Evolutionary conservation across 495 filamentous ascomycete species (phyloP), one percentile per base, ranked within the genome.

Genomic region (Pseudevernia furfuracea): DNA sequence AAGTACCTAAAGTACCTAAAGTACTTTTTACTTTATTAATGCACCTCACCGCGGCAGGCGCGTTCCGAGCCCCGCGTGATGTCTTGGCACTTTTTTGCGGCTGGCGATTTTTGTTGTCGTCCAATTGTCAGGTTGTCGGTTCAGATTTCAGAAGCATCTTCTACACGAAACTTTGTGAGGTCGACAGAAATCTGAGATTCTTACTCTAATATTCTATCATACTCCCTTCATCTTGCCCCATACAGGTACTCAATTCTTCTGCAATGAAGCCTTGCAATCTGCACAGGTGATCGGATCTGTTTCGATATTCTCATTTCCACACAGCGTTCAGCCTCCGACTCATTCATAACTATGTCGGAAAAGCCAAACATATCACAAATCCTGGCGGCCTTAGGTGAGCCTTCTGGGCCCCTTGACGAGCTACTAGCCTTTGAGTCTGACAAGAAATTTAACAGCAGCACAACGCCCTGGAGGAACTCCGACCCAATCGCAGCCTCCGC

Each of bases 401-500:
- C 21, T 48, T 19, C 38, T 17, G 2, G 25, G 7, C 8, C 3
- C 44, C 15, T 28, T 23, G 23, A n/a, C n/a, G 12, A 25, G 17
- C 34, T 25, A 25, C 15, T 37, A 4, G 17, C 36, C 25, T 6
- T 30, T 59, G 12, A 30, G n/a, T 49, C 43, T 64, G 55, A 59
- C 43, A 52, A 30, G 0, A 9, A 0, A 36, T 30, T 28, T 32
- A 30, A 44, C 34, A 59, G 62, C 62, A 52, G 55, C 55, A 21
- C 53, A 58, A 48, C 62, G 62, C 30, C 41, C 62, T 28, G 34
- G 57, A 12, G 62, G 62, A 28, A 64, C 78, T 4, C 76, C 79
- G 17, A 73, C 66, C 23, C 77, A 73, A 25, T 71, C 74, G 17
- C 80, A 78, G 48, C 72, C 75, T 15, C 73, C 74, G 11, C 65